Conservation (phyloP, 352 stramenopile species). For the Pythium phragmitis region DNA sequence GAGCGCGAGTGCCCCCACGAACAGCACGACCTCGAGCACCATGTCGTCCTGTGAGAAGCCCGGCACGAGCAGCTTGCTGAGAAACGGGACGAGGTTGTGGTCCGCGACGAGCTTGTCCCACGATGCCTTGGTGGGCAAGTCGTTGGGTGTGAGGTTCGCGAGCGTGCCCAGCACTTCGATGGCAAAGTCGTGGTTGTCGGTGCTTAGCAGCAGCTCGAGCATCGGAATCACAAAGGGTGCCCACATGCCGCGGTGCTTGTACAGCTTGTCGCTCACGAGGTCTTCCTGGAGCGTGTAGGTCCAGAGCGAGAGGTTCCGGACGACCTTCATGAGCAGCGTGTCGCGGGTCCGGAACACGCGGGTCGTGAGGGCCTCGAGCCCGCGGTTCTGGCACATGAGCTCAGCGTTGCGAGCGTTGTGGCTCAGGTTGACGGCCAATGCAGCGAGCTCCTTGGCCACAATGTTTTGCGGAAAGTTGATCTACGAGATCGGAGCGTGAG, state of each 20-base stretch:
- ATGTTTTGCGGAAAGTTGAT: conserved; percentile 93
- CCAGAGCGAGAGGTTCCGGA: conserved; percentile 91
- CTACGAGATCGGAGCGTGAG: conserved; percentile 15
- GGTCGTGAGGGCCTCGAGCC: conserved; percentile 88
- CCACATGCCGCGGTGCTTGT: conserved; percentile 93
- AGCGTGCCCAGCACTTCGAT: conserved; percentile 93
- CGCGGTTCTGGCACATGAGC: conserved; percentile 88
- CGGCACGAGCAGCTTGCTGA: conserved; percentile 91
- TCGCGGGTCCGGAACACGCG: conserved; percentile 88
- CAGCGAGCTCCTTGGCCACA: conserved; percentile 92
- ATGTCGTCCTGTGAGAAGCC: conserved; percentile 93
- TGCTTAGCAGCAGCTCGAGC: conserved; percentile 79
- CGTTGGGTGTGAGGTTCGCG: conserved; percentile 89
- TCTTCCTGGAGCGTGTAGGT: conserved; percentile 90
- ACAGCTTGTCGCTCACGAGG: conserved; percentile 80
- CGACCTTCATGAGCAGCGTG: conserved; percentile 93
- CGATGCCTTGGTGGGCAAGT: conserved; percentile 85
- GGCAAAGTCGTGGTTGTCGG: conserved; percentile 92
- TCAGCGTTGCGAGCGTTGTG: conserved; percentile 90
- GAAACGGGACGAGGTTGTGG: conserved; percentile 82
- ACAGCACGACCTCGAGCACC: conserved; percentile 89
- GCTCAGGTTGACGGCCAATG: conserved; percentile 93
- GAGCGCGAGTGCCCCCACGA: conserved; percentile 74
- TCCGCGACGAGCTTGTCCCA: conserved; percentile 91
- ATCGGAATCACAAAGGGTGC: conserved; percentile 87